Base-by-base conservation (phyloP, 495 filamentous ascomycete species). In the Aeminium ludgeri region DNA sequence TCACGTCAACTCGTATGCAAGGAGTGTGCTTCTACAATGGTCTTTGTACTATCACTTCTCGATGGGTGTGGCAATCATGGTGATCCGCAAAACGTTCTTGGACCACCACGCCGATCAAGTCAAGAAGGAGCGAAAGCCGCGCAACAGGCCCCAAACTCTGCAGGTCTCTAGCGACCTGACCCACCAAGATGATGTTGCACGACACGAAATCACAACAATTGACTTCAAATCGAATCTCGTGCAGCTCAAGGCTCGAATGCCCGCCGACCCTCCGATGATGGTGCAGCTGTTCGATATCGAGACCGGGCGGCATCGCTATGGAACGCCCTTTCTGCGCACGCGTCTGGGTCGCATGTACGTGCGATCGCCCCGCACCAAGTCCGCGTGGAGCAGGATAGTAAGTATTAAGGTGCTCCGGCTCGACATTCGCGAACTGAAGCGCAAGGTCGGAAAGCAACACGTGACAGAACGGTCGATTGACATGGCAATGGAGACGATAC, bases 21-120 rank as follows among this genome's bases (percentile, higher is more conserved):
- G 77, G 53, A 80, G 78, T 6, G 53, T 99, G 1, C 74, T 79
- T 43, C 48, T 92, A 3, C 79, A 92, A 25, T 96, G 95, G 53
- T 96, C 91, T 3, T 68, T 99, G 1, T 95, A 91, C 56, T 77
- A 87, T 4, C 87, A 92, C 53, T 96, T 94, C 53, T 77, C 85
- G n/a, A 65, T 87, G 20, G 80, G 79, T 10, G 71, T 96, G 35
- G 91, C 91, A 20, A 58, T 68, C 16, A 76, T 74, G 43, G 80
- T 91, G 7, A 58, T 97, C 10, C 68, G 69, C 39, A 74, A 77
- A 43, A 82, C 85, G 5, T 82, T 95, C 54, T 63, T 64, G 0
- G 56, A 57, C 47, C 51, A 36, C 7, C 40, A 43, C 1, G 8
- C 28, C 3, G 30, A 37, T 16, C 15, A 30, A 8, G 7, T 11